Base-by-base conservation (phyloP, 371 early-diverging fungal species). In the Mortierella sp. region DNA sequence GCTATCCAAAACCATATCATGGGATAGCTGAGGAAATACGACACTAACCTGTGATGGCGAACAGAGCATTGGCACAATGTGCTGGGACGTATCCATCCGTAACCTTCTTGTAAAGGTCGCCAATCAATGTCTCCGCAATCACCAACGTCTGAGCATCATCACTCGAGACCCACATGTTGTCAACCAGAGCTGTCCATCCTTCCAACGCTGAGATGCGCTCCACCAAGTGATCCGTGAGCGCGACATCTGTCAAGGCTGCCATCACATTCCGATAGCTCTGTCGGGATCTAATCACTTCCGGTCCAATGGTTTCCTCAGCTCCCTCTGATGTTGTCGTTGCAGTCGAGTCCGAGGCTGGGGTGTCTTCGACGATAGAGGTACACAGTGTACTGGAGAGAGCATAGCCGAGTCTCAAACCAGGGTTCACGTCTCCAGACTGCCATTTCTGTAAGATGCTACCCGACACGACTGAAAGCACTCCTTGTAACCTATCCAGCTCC, bases 21-120 rank as follows among this genome's bases (percentile, higher is more conserved):
- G 4, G 34, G 34, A 22, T 13, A 41, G 16, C 16, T 31, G 17
- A 29, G 17, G 12, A 19, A 34, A 27, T 29, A 14, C 8, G 39
- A 5, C n/a, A 16, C 17, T 53, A 51, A 81, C 88, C 86, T 31
- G 86, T 79, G 12, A 86, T 66, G 8, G 88, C 86, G 29, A 86
- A 64, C 17, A 83, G 60, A 0, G 85, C 81, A 39, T 86, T 88
- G 40, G 83, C 82, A 16, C 83, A 84, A 19, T 77, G 80, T 12
- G 86, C 86, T 8, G 88, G 88, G 2, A 88, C 82, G 1, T 83
- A 85, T 22, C 86, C 85, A 29, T 79, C 79, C 45, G 83, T 73
- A 24, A 88, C 54, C 31, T 85, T 76, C 52, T 68, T 49, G n/a
- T 77, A 57, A 0, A 88, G 57, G 54, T 88, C 88, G 0, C 74